Base-by-base conservation (phyloP, 257 asterid species). In the Phtheirospermum japonicum region DNA sequence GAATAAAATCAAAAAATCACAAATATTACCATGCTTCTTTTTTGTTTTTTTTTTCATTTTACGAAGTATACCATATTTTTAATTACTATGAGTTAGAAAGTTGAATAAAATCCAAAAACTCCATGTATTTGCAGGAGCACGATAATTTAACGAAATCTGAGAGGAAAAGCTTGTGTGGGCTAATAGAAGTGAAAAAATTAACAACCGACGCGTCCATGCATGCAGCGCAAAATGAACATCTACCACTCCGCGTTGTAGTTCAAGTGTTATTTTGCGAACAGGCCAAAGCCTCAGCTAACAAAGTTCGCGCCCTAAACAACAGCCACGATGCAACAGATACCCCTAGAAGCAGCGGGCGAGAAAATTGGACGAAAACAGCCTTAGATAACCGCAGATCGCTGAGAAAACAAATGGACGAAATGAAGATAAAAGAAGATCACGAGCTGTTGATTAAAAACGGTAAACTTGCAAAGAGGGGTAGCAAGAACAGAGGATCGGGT, bases 211-310 rank as follows among this genome's bases (percentile, higher is more conserved):
- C 85, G 5, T 80, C 95, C 12, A 86, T 83, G 87, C 96, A 84
- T 39, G 98, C 98, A 19, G 95, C 95, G 8, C 98, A 91, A 56
- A 91, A 91, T 10, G 98, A 91, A 32, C 82, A 77, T 52, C 80
- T 91, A 32, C 98, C 98, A 0, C 88, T 91, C 2, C 91, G 98
- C 0, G 72, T 83, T 18, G 90, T 88, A 2, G 98, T 88, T 48
- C 96, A 86, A 75, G 88, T 91, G 49, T 81, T 91, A 1, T 88
- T 79, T 57, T 81, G 82, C 32, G 96, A 88, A 64, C 98, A 88
- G 76, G 77, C 79, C 48, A 86, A 82, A 61, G 75, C 95, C 12
- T 75, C 94, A 14, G 76, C 94, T 33, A 82, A 80, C 5, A 51
- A 49, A 5, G 12, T 13, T n/a, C 30, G 32, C 7, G 6, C 77